Percentiles rank a stretch among this genome's conserved stretches.
Conservation (phyloP, 768 basidiomycete species). For the Lactifluus volemus region DNA sequence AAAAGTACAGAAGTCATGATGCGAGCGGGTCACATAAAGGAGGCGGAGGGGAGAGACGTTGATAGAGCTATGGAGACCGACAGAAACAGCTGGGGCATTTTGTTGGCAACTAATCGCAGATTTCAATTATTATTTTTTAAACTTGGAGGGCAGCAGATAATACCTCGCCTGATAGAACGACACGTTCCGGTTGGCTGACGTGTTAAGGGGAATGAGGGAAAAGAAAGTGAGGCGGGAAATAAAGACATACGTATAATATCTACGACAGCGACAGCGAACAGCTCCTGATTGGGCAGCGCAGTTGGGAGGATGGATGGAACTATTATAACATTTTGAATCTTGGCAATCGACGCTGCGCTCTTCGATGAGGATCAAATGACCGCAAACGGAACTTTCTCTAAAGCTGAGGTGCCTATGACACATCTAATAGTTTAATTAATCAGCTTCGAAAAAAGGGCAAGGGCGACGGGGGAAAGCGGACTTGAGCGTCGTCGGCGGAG, state of each 20-base stretch:
- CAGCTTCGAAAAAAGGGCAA: conserved; percentile 1
- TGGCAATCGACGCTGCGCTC: conserved; percentile 47
- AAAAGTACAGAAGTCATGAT: conserved; percentile 8
- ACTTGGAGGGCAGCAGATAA: conserved; percentile 11
- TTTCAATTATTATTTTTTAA: neutral
- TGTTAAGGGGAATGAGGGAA: neutral
- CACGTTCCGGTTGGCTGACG: conserved; percentile 46
- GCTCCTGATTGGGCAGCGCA: conserved; percentile 30
- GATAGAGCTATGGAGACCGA: neutral
- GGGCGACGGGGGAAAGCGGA: neutral
- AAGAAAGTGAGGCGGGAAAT: neutral
- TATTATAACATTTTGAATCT: conserved; percentile 36
- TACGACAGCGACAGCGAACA: conserved; percentile 34
- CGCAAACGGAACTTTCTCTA: conserved; percentile 41
- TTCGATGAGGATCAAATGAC: conserved; percentile 41
- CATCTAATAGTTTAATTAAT: conserved; percentile 32
- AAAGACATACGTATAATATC: conserved; percentile 43
- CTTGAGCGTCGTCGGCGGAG: conserved; percentile 17
- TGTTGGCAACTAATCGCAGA: neutral
- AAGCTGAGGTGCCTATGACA: conserved; percentile 56
- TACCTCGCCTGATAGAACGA: conserved; percentile 35
- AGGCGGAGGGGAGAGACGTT: neutral
- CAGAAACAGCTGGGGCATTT: conserved; percentile 6
- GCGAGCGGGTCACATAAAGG: neutral
- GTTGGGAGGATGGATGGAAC: conserved; percentile 38